phyloP scores from a whole-genome alignment of 2,329 filamentous ascomycete species.

The Cladosporium sp. region DNA sequence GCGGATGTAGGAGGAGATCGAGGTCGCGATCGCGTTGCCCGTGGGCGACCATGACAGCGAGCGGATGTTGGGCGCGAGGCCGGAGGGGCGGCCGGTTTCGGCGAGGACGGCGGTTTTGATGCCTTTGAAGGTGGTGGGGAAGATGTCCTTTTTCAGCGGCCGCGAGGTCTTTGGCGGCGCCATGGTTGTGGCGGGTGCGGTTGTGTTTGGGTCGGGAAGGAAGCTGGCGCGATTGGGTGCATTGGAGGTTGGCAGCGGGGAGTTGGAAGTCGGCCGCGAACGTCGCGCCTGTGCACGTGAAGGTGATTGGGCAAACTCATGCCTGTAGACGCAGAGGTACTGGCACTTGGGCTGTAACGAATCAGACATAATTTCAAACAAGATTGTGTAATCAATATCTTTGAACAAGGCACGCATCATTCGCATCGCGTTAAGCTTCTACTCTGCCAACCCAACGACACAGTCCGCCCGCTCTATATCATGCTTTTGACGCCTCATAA shows the following conservation, averaged over 20 bases:
- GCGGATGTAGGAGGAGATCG: constrained; percentile 62
- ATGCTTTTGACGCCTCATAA: not conserved
- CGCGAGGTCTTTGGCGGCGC: constrained; percentile 43
- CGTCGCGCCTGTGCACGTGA: not conserved
- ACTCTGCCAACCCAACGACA: not conserved
- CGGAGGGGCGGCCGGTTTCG: constrained; percentile 31
- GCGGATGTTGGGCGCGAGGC: constrained; percentile 26
- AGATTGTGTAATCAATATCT: too few species aligned
- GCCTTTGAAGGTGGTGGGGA: constrained; percentile 59
- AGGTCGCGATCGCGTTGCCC: constrained; percentile 77
- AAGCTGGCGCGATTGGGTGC: not conserved
- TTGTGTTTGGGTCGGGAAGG: not conserved
- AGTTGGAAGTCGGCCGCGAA: not conserved
- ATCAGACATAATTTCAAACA: not conserved
- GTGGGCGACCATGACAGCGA: constrained; percentile 77
- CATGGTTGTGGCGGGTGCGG: constrained; percentile 19
- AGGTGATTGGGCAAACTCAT: not conserved
- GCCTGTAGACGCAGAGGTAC: too few species aligned
- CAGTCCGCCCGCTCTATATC: not conserved
- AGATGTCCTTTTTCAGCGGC: constrained; percentile 62
- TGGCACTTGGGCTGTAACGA: too few species aligned
- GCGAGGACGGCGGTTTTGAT: constrained; percentile 65
- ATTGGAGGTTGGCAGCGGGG: not conserved
- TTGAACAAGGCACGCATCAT: too few species aligned
- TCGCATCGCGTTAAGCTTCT: not conserved